These are phyloP conservation scores for Hypholoma sublateritium DNA, from an alignment of 768 basidiomycete genomes.

Conservation along the genomic window DNA sequence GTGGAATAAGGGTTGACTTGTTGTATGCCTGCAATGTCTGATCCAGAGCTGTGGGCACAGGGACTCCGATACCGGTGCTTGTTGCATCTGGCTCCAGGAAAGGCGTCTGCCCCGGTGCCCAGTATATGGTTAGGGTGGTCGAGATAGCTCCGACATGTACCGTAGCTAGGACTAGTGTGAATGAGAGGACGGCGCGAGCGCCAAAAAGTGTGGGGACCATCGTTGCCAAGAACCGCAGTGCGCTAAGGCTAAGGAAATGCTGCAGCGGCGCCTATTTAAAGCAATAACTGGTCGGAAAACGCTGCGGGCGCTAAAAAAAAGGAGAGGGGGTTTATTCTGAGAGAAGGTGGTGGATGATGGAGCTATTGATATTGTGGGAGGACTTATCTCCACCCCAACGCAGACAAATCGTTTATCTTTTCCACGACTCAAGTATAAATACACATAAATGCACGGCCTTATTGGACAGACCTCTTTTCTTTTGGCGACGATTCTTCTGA, in stretches of 20 bases:
- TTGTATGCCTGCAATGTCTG: constrained; percentile 45
- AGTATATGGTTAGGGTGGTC: not conserved
- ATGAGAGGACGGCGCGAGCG: not conserved
- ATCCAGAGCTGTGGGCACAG: not conserved
- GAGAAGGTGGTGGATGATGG: too few species aligned
- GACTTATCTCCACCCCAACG: too few species aligned
- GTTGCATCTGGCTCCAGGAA: not conserved
- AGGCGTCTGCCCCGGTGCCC: not conserved
- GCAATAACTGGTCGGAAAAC: not conserved
- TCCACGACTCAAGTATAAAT: too few species aligned
- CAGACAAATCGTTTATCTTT: too few species aligned
- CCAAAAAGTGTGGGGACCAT: not conserved
- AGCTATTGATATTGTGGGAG: too few species aligned
- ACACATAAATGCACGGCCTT: too few species aligned
- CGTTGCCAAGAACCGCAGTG: not conserved
- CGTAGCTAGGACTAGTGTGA: not conserved
- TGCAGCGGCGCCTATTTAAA: not conserved
- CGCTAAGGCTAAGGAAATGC: not conserved
- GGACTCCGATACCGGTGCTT: not conserved
- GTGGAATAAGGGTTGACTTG: constrained; percentile 46
- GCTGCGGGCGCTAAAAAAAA: not conserved
- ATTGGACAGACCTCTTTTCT: too few species aligned
- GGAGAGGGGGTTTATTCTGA: not conserved
- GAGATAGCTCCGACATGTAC: not conserved
- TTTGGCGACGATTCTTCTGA: too few species aligned